Evolutionary conservation across 2,329 filamentous ascomycete genomes (phyloP).

Genomic region (Chaetomiaceae sp.): DNA sequence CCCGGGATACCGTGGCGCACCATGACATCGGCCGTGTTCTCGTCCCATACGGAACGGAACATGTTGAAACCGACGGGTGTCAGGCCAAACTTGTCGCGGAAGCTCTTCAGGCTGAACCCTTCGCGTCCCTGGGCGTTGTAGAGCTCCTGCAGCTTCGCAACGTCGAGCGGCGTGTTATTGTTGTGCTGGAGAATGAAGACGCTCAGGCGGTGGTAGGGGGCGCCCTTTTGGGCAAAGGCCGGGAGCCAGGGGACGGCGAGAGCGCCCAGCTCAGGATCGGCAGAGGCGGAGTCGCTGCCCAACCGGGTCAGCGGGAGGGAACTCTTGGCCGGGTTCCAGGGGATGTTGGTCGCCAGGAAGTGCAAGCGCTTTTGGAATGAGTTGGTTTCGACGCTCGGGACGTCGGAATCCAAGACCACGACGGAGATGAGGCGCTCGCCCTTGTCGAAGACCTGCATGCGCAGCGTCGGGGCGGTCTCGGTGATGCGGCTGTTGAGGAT

Average conservation of each 20-base stretch:
- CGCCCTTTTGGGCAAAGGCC: conserved; percentile 82
- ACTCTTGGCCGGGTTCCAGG: conserved; percentile 47
- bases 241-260: conserved; percentile 77
- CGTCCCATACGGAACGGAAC: conserved; percentile 89
- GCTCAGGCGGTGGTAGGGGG: conserved; percentile 83
- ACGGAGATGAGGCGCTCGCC: conserved; percentile 80
- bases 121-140: conserved; percentile 48
- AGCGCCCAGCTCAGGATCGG: conserved; percentile 37
- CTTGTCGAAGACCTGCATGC: conserved; percentile 77
- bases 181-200: conserved; percentile 80
- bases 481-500: conserved; percentile 71
- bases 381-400: conserved; percentile 72
- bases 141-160: conserved; percentile 49
- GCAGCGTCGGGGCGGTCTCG: conserved; percentile 68
- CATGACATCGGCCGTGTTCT: conserved; percentile 84
- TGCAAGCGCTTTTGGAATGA: conserved; percentile 78
- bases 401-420: conserved; percentile 83
- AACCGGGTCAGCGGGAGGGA: conserved; percentile 62
- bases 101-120: conserved; percentile 69
- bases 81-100: conserved; percentile 65
- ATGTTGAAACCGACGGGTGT: conserved; percentile 75
- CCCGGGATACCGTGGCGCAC: conserved; percentile 67
- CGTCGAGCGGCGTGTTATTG: conserved; percentile 54
- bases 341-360: conserved; percentile 69
- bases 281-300: conserved; percentile 38